Conservation (phyloP, 306 rosid species). For the Gillenia trifoliata region DNA sequence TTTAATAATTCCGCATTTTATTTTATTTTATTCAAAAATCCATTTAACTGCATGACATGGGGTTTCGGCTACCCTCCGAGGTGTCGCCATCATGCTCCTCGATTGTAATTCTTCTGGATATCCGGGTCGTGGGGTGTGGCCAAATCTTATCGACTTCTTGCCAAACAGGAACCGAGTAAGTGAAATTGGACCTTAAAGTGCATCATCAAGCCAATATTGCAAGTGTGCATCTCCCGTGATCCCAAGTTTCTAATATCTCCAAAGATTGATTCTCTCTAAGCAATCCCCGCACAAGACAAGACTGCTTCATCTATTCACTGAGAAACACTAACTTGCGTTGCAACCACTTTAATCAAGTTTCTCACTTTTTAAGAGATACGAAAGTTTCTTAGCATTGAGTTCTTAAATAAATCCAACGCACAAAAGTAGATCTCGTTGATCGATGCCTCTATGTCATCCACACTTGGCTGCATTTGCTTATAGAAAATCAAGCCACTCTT, state of each 20-base stretch:
- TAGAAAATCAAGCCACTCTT: slow-evolving; percentile 71
- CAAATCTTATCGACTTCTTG: too few species aligned
- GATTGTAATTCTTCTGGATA: too few species aligned
- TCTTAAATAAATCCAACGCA: slow-evolving; percentile 84
- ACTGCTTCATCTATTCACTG: slow-evolving; percentile 30
- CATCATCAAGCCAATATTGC: slow-evolving; percentile 99
- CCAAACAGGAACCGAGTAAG: too few species aligned
- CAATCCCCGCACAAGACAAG: slow-evolving; percentile 52
- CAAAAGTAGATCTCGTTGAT: slow-evolving; percentile 67
- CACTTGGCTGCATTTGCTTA: slow-evolving; percentile 69
- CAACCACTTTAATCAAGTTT: slow-evolving; percentile 70
- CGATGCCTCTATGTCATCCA: slow-evolving; percentile 76
- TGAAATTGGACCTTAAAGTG: too few species aligned
- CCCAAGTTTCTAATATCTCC: slow-evolving; percentile 98
- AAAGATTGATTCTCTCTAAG: slow-evolving; percentile 94
- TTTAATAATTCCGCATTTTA: too few species aligned
- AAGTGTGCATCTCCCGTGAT: slow-evolving; percentile 89
- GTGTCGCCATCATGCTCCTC: too few species aligned
- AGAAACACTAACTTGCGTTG: slow-evolving; percentile 53
- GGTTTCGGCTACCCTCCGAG: too few species aligned
- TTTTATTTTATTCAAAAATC: too few species aligned
- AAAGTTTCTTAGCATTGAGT: slow-evolving; percentile 70
- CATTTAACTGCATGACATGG: too few species aligned
- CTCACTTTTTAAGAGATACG: slow-evolving; percentile 61
- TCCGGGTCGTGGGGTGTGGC: too few species aligned